Evolutionary conservation across 306 rosid species (phyloP).

Genomic region (Cyclanthera cordifolia): DNA sequence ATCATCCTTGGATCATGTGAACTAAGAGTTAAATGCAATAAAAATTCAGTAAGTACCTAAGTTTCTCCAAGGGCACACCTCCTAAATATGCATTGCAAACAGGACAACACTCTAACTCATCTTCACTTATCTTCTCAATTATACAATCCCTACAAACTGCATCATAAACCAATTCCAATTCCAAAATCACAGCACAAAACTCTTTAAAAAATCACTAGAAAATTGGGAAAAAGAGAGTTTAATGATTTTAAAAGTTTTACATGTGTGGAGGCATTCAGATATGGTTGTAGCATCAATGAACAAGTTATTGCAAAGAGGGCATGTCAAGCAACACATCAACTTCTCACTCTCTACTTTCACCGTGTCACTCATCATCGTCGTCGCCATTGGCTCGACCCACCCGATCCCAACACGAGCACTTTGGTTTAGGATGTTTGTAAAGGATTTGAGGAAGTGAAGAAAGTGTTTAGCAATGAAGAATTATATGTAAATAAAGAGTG

Average conservation of each 20-base stretch:
- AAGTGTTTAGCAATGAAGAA: neutral
- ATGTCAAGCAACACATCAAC: constrained; percentile 78
- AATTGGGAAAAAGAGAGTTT: neutral
- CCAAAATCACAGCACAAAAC: neutral
- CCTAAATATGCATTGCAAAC: constrained; percentile 86
- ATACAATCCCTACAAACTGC: constrained; percentile 94
- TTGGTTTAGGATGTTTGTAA: neutral
- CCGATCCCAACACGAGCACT: neutral
- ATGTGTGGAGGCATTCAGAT: constrained; percentile 87
- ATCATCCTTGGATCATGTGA: neutral
- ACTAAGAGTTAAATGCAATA: neutral
- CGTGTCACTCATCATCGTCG: constrained; percentile 26
- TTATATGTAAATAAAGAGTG: neutral
- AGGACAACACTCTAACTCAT: constrained; percentile 69
- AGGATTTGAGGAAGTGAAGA: neutral
- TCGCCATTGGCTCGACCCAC: neutral
- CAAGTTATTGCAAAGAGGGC: constrained; percentile 71
- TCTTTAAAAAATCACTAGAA: neutral
- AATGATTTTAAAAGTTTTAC: constrained; percentile 20
- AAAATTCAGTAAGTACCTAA: constrained; percentile 32
- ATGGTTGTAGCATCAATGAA: constrained; percentile 72
- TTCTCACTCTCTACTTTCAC: constrained; percentile 48
- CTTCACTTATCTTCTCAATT: constrained; percentile 62
- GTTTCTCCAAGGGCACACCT: constrained; percentile 71
- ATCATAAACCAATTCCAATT: neutral